phyloP scores from a whole-genome alignment of 2,329 filamentous ascomycete genomes.

The Calonectria crousiana region DNA sequence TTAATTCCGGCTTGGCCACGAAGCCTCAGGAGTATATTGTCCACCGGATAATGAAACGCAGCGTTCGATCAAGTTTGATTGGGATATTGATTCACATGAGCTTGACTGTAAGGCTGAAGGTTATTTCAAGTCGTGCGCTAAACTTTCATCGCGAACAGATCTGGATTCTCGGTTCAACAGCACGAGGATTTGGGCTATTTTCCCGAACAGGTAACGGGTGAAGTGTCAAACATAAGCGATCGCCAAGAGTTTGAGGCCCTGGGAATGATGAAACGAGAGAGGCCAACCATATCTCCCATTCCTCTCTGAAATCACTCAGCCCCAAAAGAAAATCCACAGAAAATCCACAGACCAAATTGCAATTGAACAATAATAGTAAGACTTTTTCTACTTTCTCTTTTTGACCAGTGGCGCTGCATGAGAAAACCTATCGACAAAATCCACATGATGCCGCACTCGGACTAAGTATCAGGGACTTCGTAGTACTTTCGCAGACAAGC shows the following conservation, averaged over 20 bases:
- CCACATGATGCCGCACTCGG: not conserved
- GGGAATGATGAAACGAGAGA: not conserved
- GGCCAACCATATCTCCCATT: not conserved
- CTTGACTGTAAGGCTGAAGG: not conserved
- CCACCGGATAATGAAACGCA: not conserved
- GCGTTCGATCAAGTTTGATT: not conserved
- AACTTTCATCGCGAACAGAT: not conserved
- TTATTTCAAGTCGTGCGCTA: not conserved
- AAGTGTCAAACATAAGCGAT: not conserved
- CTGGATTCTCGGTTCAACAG: not conserved
- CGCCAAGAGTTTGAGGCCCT: not conserved
- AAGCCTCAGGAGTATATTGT: not conserved
- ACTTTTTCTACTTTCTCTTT: not conserved
- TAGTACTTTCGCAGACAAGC: not conserved
- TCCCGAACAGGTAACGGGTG: not conserved
- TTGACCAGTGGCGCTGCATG: not conserved
- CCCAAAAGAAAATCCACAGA: not conserved
- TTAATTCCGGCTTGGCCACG: not conserved
- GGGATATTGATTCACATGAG: no score
- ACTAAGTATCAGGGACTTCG: not conserved
- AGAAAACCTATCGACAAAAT: not conserved
- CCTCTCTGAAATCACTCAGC: not conserved
- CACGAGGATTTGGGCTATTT: not conserved
- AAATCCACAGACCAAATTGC: not conserved
- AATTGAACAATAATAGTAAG: not conserved